Evolutionary conservation across 345 rosid species (phyloP).

Genomic region (Garcia nutans): DNA sequence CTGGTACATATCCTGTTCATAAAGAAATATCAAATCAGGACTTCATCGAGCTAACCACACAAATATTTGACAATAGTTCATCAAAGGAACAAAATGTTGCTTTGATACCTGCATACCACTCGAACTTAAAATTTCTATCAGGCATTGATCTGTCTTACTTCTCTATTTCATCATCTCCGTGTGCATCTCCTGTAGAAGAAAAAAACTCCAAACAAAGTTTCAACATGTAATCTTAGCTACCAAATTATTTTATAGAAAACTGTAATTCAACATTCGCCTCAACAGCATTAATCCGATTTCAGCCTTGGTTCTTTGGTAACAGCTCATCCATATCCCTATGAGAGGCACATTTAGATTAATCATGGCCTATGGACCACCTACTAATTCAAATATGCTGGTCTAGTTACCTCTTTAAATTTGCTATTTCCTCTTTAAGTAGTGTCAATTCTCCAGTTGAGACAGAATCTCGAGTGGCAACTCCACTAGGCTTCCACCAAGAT

Average conservation of each 20-base stretch:
- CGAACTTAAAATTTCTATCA: conserved; percentile 65
- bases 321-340: conserved; percentile 59
- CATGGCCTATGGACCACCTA: not conserved
- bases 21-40: conserved; percentile 5
- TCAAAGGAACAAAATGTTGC: conserved; percentile 1
- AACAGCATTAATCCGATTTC: conserved; percentile 41
- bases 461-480: conserved; percentile 39
- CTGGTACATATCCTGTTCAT: conserved; percentile 51
- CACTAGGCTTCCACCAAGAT: conserved; percentile 53
- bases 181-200: conserved; percentile 43
- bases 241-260: conserved; percentile 9
- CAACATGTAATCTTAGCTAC: not conserved
- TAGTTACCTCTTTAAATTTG: conserved; percentile 46
- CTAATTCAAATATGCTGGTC: not conserved
- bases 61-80: not conserved
- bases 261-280: conserved; percentile 47
- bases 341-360: not conserved
- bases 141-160: conserved; percentile 53
- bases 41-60: not conserved
- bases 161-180: conserved; percentile 63
- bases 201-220: conserved; percentile 6
- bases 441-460: conserved; percentile 38
- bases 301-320: conserved; percentile 46
- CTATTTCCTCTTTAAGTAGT: conserved; percentile 57
- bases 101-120: conserved; percentile 63